Base-by-base conservation (phyloP, 257 asterid genomes). In the Capsicum chinense region DNA sequence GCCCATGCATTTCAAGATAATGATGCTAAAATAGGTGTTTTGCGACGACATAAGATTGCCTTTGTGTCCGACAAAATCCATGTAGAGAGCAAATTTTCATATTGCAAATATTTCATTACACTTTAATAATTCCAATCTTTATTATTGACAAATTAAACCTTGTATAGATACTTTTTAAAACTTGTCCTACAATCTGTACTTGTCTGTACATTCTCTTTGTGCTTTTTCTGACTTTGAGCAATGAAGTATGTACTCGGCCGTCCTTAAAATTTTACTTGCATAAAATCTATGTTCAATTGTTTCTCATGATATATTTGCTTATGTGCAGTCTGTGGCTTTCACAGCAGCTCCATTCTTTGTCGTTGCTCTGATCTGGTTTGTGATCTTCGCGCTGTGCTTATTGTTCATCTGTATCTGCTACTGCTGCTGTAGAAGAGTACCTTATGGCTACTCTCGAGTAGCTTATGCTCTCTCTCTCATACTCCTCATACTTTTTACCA, bases 401-500 rank as follows among this genome's bases (percentile, higher is more conserved):
- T 74, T 82, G 79, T 81, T 88, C 89, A 86, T 91, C 88, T 88
- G 87, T 79, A 48, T 90, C 90, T 87, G 87, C 92, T 88, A 87
- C 88, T 90, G 90, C 68, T 90, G 94, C 92, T 88, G 92, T 73
- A 89, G 76, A 67, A 90, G 83, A 90, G 88, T 79, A 81, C 89
- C 95, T 82, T 93, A 91, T 50, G 95, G 90, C 88, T 91, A 90
- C 80, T 93, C 97, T 56, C 89, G 89, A 79, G 62, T 85, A 19
- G 97, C 95, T 62, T 91, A 93, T 79, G 92, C 95, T 2, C 90
- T 93, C 90, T 92, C 98, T 56, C 93, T 93, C 88, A 79, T 95
- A 86, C 82, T 95, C 83, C 95, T 95, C 87, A 35, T 91, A 57
- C 82, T 90, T 83, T 92, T 91, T 67, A 90, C 94, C 83, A 13